Evolutionary conservation across 371 early-diverging fungal genomes (phyloP), one percentile per base, ranked within the genome.

Genomic region (Globomyces sp.): DNA sequence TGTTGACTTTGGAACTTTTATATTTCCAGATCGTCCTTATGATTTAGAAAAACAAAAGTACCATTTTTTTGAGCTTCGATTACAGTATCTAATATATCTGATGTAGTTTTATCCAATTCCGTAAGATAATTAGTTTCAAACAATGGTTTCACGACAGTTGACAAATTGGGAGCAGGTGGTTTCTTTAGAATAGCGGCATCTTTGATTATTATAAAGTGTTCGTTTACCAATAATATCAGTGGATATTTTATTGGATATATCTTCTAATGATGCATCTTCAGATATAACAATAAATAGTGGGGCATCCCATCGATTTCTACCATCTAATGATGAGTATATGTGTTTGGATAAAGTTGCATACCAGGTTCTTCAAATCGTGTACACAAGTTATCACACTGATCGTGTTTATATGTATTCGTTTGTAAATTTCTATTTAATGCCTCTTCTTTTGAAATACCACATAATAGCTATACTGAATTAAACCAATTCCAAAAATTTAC

Each of bases 281-380:
- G 89, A 89, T 40, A 92, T 78, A 4, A 94, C 75, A 0, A 91
- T 90, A 68, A 95, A 95, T 24, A 96, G 79, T 9, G 99, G 99
- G 3, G 92, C 83, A 74, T 99, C 99, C 99, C 99, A 99, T 53
- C 92, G 80, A 70, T 92, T 91, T 4, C 86, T 79, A 9, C 87
- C 85, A 47, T 77, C 79, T 24, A 24, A 24, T 24, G 24, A 24
- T 11, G 49, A 34, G n/a, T 49, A 34, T 34, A 34, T 49, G n/a
- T n/a, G 49, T 34, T 34, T 24, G 24, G 24, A 24, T 24, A 24
- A 24, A 24, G 24, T 24, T 24, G 24, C 24, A 24, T 24, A 24
- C 24, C 24, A n/a, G 98, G 98, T 69, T 98, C 98, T 80, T 99
- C 99, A 65, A 91, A 97, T 51, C 99, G 80, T 51, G 87, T 86